Conservation (phyloP, 2,329 filamentous ascomycete species). For the Penicillium sp. region DNA sequence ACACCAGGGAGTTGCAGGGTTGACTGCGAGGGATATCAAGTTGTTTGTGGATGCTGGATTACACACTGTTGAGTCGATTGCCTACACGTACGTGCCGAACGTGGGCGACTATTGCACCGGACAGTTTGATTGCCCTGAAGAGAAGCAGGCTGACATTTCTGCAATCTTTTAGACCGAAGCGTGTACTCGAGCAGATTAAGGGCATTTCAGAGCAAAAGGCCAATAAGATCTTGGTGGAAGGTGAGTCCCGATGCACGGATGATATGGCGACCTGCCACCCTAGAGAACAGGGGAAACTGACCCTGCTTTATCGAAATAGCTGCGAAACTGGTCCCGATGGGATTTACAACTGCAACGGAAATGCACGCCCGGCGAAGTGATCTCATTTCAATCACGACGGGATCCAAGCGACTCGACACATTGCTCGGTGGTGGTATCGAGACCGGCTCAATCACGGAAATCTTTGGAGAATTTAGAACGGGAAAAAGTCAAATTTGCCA, state of each 20-base stretch:
- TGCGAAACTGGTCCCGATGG: constrained; percentile 95
- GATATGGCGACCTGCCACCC: background rate
- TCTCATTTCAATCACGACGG: constrained; percentile 95
- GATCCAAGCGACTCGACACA: constrained; percentile 95
- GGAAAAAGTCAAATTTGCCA: constrained; percentile 99
- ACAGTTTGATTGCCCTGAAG: background rate
- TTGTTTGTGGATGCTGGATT: constrained; percentile 86
- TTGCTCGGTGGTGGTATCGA: constrained; percentile 91
- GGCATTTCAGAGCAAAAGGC: constrained; percentile 98
- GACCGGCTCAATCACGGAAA: constrained; percentile 95
- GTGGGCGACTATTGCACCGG: background rate
- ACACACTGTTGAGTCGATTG: constrained; percentile 92
- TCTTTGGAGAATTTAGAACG: constrained; percentile 96
- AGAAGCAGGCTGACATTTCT: constrained; percentile 5
- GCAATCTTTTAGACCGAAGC: constrained; percentile 53
- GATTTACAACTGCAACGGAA: constrained; percentile 96
- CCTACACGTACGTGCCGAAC: constrained; percentile 67
- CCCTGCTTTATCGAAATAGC: constrained; percentile 52
- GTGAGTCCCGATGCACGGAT: constrained; percentile 46
- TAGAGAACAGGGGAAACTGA: background rate
- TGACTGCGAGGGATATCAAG: constrained; percentile 95
- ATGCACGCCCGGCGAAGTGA: constrained; percentile 98
- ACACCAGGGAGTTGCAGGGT: constrained; percentile 73
- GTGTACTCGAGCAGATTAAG: constrained; percentile 89
- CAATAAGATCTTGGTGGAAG: constrained; percentile 83